These are phyloP conservation scores for Pseudocercospora eumusae DNA, from an alignment of 2,329 filamentous ascomycete genomes.

Conservation along the genomic window DNA sequence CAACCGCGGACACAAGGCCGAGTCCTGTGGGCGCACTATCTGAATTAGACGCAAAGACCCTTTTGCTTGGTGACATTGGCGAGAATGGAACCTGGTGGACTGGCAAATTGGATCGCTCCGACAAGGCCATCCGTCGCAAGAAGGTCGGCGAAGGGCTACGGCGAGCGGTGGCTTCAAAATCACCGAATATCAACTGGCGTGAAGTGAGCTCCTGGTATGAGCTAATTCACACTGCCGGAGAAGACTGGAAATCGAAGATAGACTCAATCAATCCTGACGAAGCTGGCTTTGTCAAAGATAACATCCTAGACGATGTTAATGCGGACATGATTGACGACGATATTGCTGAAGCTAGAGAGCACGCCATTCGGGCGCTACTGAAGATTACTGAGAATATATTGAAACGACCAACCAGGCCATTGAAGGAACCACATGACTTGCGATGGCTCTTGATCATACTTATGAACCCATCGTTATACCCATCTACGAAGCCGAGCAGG, in stretches of 20 bases:
- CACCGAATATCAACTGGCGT: slow-evolving; percentile 73
- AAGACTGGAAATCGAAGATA: slow-evolving; percentile 64
- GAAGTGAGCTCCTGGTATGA: slow-evolving; percentile 73
- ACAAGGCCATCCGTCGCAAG: slow-evolving; percentile 36
- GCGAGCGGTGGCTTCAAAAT: slow-evolving; percentile 57
- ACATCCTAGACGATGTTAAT: slow-evolving; percentile 50
- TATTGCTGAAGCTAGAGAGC: slow-evolving; percentile 64
- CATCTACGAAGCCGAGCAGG: slow-evolving; percentile 32
- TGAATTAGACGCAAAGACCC: slow-evolving; percentile 72
- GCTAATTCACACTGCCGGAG: slow-evolving; percentile 66
- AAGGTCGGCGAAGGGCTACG: slow-evolving; percentile 34
- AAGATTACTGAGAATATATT: slow-evolving; percentile 78
- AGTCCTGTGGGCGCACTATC: slow-evolving; percentile 50
- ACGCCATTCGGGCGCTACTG: slow-evolving; percentile 68
- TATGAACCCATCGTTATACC: slow-evolving; percentile 73
- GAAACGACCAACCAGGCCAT: slow-evolving; percentile 71
- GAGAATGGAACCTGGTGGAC: slow-evolving; percentile 86
- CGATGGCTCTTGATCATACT: slow-evolving; percentile 78
- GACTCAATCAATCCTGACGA: slow-evolving; percentile 40
- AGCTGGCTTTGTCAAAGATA: slow-evolving; percentile 39
- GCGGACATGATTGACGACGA: slow-evolving; percentile 53
- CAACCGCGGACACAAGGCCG: slow-evolving; percentile 25
- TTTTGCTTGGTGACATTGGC: slow-evolving; percentile 72
- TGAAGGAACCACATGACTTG: slow-evolving; percentile 68
- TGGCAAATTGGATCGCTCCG: slow-evolving; percentile 50